Evolutionary conservation across 192 early-diverging fungal genomes (phyloP).

Genomic region (Podila epicladia): DNA sequence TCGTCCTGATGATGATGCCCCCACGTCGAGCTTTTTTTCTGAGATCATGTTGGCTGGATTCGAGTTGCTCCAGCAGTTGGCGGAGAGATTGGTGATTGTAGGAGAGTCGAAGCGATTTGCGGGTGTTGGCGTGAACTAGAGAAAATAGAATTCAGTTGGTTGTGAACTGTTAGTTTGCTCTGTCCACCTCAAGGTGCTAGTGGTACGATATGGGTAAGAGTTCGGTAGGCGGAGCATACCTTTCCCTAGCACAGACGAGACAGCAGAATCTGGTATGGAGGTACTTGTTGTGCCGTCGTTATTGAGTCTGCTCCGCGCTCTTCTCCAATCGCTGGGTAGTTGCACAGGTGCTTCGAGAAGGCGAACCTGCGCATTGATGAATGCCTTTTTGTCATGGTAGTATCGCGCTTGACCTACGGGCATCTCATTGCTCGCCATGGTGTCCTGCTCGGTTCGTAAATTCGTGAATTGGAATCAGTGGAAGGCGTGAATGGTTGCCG

Average conservation of each 20-base stretch:
- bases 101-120: constrained; percentile 22
- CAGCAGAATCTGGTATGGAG: constrained; percentile 19
- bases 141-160: neutral
- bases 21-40: constrained; percentile 33
- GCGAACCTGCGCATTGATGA: constrained; percentile 29
- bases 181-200: too few relatives aligned
- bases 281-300: constrained; percentile 3
- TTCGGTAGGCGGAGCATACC: constrained; percentile 3
- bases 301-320: constrained; percentile 14
- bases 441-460: neutral
- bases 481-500: neutral
- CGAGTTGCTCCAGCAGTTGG: constrained; percentile 38
- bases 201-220: too few relatives aligned
- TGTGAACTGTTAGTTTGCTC: too few relatives aligned
- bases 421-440: constrained; percentile 2
- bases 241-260: constrained; percentile 20
- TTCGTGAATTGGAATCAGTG: neutral
- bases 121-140: constrained; percentile 23
- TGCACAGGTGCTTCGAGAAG: constrained; percentile 24
- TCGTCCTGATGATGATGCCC: constrained; percentile 44
- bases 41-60: constrained; percentile 33
- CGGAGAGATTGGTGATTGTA: constrained; percentile 39
- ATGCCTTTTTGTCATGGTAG: constrained; percentile 49
- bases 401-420: constrained; percentile 29
- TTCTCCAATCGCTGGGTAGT: constrained; percentile 19